These are phyloP conservation scores for Trametes hirsuta DNA, from an alignment of 1,284 basidiomycete species.

Conservation along the genomic window DNA sequence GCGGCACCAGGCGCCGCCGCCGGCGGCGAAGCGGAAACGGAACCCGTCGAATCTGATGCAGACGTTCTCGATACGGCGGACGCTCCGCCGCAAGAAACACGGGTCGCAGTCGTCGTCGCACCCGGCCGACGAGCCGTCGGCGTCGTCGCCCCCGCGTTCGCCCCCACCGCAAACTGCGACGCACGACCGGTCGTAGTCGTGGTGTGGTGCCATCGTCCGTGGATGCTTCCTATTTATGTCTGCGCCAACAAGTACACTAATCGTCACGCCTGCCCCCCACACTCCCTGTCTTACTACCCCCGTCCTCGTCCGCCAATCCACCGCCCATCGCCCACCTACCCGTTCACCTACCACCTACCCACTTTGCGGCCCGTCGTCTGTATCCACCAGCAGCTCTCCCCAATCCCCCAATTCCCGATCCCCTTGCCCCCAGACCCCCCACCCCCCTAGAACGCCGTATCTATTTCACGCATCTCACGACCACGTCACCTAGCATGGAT, in stretches of 20 bases:
- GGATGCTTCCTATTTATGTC: conserved; percentile 3
- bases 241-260: neutral
- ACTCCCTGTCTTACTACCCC: conserved; percentile 5
- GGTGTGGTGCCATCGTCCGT: neutral
- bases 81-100: conserved; percentile 34
- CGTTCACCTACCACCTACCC: neutral
- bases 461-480: conserved; percentile 20
- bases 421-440: neutral
- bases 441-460: conserved; percentile 2
- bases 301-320: neutral
- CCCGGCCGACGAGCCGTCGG: neutral
- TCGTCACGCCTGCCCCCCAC: conserved; percentile 7
- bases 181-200: neutral
- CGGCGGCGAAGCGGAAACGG: conserved; percentile 22
- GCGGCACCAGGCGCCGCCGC: conserved; percentile 18
- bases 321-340: neutral
- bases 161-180: neutral
- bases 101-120: conserved; percentile 20
- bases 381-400: conserved; percentile 11
- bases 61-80: conserved; percentile 30
- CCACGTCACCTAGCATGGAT: conserved; percentile 7
- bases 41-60: conserved; percentile 28
- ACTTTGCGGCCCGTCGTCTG: conserved; percentile 6
- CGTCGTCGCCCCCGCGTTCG: conserved; percentile 4
- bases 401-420: neutral